Conservation (phyloP, 768 basidiomycete species). For the Suillus ampliporus region DNA sequence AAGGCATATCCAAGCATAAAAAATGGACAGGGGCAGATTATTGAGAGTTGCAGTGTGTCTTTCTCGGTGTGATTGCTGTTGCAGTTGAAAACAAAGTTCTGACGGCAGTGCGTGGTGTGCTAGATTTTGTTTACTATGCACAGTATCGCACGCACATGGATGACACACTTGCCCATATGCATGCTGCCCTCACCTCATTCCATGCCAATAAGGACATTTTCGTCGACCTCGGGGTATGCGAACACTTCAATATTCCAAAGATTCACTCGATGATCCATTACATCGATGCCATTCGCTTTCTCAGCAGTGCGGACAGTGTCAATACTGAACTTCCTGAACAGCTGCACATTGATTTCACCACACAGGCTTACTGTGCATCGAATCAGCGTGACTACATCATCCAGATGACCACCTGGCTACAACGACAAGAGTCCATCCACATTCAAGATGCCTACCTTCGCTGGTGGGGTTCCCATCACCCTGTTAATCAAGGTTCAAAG, state of each 20-base stretch:
- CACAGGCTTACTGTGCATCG: conserved; percentile 34
- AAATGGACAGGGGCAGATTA: conserved; percentile 40
- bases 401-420: conserved; percentile 39
- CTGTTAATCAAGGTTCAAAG: too few species aligned
- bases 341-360: conserved; percentile 39
- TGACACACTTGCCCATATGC: conserved; percentile 6
- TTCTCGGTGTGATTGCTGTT: conserved; percentile 34
- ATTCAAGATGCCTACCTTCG: too few species aligned
- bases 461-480: too few species aligned
- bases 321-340: conserved; percentile 38
- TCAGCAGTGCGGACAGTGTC: conserved; percentile 35
- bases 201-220: conserved; percentile 30
- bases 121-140: conserved; percentile 30
- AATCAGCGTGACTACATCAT: conserved; percentile 33
- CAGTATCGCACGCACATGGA: conserved; percentile 14
- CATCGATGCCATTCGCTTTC: conserved; percentile 15
- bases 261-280: conserved; percentile 28
- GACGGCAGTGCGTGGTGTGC: conserved; percentile 25
- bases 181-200: conserved; percentile 14
- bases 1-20: too few species aligned
- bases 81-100: conserved; percentile 24
- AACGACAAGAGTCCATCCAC: conserved; percentile 7
- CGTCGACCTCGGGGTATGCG: conserved; percentile 20
- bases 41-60: conserved; percentile 33
- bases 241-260: conserved; percentile 34